phyloP scores from a whole-genome alignment of 257 asterid species.

The Gardenia jasminoides region DNA sequence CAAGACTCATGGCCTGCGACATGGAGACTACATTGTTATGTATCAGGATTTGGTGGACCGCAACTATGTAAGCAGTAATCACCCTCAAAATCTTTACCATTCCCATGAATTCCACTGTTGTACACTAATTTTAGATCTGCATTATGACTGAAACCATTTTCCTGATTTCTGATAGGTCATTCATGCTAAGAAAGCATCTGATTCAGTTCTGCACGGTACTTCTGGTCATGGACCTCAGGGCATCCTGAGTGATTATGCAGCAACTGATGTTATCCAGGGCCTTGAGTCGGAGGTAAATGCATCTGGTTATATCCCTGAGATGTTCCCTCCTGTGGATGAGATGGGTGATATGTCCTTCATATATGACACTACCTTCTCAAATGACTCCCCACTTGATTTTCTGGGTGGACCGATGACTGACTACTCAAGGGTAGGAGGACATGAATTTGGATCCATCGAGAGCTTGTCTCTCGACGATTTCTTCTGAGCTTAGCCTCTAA shows the following conservation, averaged over 20 bases:
- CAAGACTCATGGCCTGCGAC: slow-evolving; percentile 30
- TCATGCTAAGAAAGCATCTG: slow-evolving; percentile 37
- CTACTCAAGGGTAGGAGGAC: slow-evolving; percentile 27
- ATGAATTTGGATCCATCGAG: slow-evolving; percentile 30
- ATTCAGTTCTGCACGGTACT: background rate
- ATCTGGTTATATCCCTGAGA: slow-evolving; percentile 17
- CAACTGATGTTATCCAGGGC: background rate
- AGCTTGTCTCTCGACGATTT: slow-evolving; percentile 38
- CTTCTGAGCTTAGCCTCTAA: slow-evolving; percentile 1
- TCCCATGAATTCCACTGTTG: background rate
- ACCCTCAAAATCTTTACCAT: background rate
- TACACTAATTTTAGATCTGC: background rate
- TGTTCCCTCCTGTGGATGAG: slow-evolving; percentile 31
- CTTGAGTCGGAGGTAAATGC: slow-evolving; percentile 2
- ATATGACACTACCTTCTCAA: slow-evolving; percentile 38
- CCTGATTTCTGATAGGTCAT: slow-evolving; percentile 27
- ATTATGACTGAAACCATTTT: background rate
- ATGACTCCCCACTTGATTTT: slow-evolving; percentile 38
- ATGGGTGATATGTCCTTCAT: slow-evolving; percentile 27
- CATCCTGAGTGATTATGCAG: slow-evolving; percentile 21
- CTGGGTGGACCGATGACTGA: slow-evolving; percentile 31
- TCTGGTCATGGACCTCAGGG: slow-evolving; percentile 23
- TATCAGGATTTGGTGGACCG: slow-evolving; percentile 31
- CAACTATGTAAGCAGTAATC: slow-evolving; percentile 29
- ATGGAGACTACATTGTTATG: slow-evolving; percentile 37